Evolutionary conservation across 495 filamentous ascomycete genomes (phyloP), one percentile per base, ranked within the genome.

Genomic region (Talaromyces proteolyticus): DNA sequence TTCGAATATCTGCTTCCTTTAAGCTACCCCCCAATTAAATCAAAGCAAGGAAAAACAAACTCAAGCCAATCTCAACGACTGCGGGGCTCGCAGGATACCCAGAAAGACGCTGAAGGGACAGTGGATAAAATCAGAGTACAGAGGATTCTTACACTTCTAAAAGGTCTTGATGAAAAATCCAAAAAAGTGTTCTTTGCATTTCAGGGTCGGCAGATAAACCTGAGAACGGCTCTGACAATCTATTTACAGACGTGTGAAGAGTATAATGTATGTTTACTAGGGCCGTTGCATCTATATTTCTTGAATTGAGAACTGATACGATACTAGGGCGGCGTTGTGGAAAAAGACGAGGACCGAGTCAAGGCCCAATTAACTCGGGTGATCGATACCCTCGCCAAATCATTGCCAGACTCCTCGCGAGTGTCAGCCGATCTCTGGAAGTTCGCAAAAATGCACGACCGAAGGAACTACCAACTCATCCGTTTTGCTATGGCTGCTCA

Each of bases 361-460:
- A 88, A 87, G 52, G 66, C 69, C 23, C 80, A 86, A 48, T 76
- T 96, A 24, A 79, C 76, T 36, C 76, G 70, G 40, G 72, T 87
- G 6, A 78, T 88, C 44, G 68, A 82, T n/a, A 86, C 81, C 41
- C 62, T 95, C 26, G 73, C 79, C 2, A 86, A 86, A 58, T 79
- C 82, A 14, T 76, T 93, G 17, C 88, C 92, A 2, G 91, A 97
- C 55, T 57, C 80, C 11, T 56, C 75, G 21, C 79, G 83, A 46
- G 80, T 80, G 16, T 76, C 74, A 12, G 77, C 79, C 3, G 88
- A 96, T 61, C 64, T 98, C 2, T 82, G 86, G 72, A 95, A 87
- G 56, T 97, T 96, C 57, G 93, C 89, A 43, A 95, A 94, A 63
- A 74, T 81, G 52, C 89, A 96, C 58, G 91, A 98, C 62, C 85